These are phyloP conservation scores for Leavenworthia alabamica DNA, from an alignment of 345 rosid genomes.

Conservation along the genomic window DNA sequence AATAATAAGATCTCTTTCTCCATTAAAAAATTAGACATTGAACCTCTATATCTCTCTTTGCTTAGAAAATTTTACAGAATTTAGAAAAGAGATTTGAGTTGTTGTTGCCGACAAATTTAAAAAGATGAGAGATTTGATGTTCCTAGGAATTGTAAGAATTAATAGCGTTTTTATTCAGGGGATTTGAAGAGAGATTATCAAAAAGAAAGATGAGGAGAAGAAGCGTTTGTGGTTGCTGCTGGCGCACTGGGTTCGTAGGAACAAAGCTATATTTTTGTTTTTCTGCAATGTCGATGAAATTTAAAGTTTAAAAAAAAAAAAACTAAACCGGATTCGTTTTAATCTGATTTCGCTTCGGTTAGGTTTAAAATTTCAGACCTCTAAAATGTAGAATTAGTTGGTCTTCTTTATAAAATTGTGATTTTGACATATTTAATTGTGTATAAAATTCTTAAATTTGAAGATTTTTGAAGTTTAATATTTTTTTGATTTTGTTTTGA, in stretches of 20 bases:
- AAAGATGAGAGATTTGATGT: neutral
- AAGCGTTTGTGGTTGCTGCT: slow-evolving; percentile 30
- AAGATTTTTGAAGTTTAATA: too few species aligned
- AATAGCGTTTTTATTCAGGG: neutral
- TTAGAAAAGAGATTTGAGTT: neutral
- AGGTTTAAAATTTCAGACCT: too few species aligned
- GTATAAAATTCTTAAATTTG: too few species aligned
- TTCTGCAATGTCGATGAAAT: neutral
- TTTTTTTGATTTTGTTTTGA: too few species aligned
- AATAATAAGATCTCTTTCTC: slow-evolving; percentile 35
- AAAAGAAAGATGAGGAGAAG: neutral
- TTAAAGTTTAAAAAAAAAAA: neutral
- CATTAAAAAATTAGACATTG: slow-evolving; percentile 13
- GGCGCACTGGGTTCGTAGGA: slow-evolving; percentile 6
- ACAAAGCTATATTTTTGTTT: neutral
- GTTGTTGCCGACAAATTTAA: slow-evolving; percentile 8
- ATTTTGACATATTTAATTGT: too few species aligned
- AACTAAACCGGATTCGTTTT: neutral
- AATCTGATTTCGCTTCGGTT: neutral
- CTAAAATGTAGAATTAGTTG: too few species aligned
- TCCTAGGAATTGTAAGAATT: slow-evolving; percentile 10
- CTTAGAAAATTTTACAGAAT: neutral
- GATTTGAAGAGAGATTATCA: neutral
- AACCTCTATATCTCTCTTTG: neutral
- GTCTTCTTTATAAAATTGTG: too few species aligned